These are phyloP conservation scores for Solanum raphanifolium DNA, from an alignment of 257 asterid genomes.

Conservation along the genomic window DNA sequence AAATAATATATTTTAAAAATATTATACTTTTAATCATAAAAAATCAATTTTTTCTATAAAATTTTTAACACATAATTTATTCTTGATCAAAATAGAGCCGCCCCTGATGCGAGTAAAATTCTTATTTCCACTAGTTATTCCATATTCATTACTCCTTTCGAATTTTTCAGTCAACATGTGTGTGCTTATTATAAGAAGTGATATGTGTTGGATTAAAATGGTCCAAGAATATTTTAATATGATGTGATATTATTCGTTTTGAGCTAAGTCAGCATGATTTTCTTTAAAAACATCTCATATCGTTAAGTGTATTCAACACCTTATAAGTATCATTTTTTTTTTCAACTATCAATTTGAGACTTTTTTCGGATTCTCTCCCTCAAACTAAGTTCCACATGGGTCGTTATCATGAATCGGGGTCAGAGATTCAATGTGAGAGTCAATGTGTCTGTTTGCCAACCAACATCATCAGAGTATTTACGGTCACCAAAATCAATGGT, in stretches of 20 bases:
- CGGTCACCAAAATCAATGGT: neutral
- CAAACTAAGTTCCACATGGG: neutral
- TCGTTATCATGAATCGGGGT: neutral
- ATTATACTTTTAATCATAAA: no score
- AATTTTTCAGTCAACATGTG: neutral
- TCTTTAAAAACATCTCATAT: neutral
- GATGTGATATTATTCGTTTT: neutral
- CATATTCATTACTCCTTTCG: neutral
- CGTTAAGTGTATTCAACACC: neutral
- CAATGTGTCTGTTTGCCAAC: neutral
- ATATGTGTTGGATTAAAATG: neutral
- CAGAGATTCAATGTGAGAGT: neutral
- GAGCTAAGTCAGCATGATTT: accelerated
- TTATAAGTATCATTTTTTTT: neutral
- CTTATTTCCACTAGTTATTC: neutral
- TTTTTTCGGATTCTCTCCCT: neutral
- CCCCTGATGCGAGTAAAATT: no score
- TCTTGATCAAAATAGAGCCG: no score
- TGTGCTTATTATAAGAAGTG: neutral
- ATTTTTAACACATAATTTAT: no score
- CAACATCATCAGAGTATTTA: neutral
- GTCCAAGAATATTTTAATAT: neutral
- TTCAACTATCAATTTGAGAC: neutral
- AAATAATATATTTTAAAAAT: no score
- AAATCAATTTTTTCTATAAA: no score